phyloP scores from a whole-genome alignment of 2,329 filamentous ascomycete genomes.

The Lojkania enalia region DNA sequence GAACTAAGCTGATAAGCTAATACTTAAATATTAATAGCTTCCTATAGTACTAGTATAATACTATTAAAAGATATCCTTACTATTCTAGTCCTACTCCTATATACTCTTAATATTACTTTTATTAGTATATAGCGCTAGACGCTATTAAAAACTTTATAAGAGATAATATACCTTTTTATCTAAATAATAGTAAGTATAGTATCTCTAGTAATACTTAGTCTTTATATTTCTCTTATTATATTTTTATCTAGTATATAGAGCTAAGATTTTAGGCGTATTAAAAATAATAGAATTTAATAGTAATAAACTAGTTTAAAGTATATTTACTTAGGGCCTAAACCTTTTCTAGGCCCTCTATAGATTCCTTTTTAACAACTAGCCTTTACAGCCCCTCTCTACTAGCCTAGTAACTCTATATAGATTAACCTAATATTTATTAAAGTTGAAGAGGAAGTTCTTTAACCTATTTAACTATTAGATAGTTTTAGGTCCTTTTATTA shows the following conservation, averaged over 20 bases:
- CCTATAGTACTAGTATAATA: too few relatives aligned
- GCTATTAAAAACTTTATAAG: slow-evolving; percentile 2
- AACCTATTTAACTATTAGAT: neutral
- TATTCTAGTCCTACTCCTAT: neutral
- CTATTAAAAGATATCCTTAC: too few relatives aligned
- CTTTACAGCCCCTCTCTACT: neutral
- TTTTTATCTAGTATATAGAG: neutral
- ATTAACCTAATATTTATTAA: neutral
- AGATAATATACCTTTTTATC: neutral
- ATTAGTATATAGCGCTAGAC: neutral
- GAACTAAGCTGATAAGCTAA: too few relatives aligned
- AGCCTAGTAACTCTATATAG: neutral
- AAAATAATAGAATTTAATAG: slow-evolving; percentile 1
- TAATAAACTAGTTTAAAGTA: slow-evolving; percentile 1
- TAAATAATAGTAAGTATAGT: neutral
- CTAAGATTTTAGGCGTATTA: slow-evolving; percentile 1
- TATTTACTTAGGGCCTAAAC: neutral
- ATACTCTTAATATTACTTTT: slow-evolving; percentile 1
- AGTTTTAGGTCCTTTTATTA: neutral
- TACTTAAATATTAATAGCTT: too few relatives aligned
- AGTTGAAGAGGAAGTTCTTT: neutral
- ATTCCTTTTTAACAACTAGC: neutral
- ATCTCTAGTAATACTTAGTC: neutral
- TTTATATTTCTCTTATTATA: neutral
- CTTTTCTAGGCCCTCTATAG: neutral